Conservation (phyloP, 805 yeast genomes). For the Candida dajiaensis region DNA sequence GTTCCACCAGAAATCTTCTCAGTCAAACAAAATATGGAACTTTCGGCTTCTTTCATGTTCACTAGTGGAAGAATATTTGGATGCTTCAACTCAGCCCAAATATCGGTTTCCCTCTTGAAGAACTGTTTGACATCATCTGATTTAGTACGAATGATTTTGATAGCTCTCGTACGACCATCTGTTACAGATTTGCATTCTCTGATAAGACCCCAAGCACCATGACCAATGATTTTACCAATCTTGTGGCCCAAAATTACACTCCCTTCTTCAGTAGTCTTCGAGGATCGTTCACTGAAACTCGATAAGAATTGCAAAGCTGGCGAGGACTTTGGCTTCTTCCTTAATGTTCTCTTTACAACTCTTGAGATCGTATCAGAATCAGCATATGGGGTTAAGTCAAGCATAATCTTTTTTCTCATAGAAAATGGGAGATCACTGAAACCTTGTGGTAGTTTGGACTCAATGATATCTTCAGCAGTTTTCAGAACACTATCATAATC, state of each 20-base stretch:
- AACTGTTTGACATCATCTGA: conserved; percentile 47
- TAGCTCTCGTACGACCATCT: conserved; percentile 39
- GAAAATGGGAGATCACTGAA: conserved; percentile 55
- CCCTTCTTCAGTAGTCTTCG: conserved; percentile 52
- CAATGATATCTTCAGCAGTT: conserved; percentile 27
- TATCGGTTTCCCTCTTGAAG: conserved; percentile 62
- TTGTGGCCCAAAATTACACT: conserved; percentile 55
- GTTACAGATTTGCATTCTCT: conserved; percentile 48
- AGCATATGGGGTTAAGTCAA: conserved; percentile 31
- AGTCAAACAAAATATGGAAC: conserved; percentile 68
- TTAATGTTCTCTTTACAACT: conserved; percentile 23
- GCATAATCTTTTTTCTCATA: conserved; percentile 42
- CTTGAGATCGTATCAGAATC: conserved; percentile 24
- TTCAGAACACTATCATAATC: conserved; percentile 8
- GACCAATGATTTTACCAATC: conserved; percentile 73
- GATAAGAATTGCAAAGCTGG: conserved; percentile 25
- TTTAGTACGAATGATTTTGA: conserved; percentile 55
- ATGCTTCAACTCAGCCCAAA: conserved; percentile 72
- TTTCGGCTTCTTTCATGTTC: conserved; percentile 53
- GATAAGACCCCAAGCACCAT: conserved; percentile 87
- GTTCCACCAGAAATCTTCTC: conserved; percentile 71
- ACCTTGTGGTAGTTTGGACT: conserved; percentile 40
- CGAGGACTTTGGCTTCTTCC: conserved; percentile 16
- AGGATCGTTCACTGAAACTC: conserved; percentile 18
- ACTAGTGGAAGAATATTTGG: conserved; percentile 57